Evolutionary conservation across 208 protist species (phyloP), one percentile per base, ranked within the genome.

Genomic region (Leptomonas seymouri): DNA sequence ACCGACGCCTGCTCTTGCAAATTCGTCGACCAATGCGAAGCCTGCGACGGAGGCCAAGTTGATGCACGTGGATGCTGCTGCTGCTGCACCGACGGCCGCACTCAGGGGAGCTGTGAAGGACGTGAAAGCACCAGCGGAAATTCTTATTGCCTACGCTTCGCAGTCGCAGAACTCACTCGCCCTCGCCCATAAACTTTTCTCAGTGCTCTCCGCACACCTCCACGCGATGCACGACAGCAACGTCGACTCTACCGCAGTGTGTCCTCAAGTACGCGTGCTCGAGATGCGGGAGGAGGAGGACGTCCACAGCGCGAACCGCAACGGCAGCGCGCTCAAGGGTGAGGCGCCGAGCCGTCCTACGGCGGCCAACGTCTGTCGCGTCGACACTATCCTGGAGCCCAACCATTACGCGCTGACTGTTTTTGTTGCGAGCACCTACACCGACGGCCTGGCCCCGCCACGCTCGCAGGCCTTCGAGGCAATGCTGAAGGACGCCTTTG

Each of bases 381-480:
- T 87, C 0, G 86, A 91, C 49, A 83, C 77, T 14, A 55, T 95
- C 2, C 50, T 92, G 5, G 84, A 91, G 12, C 58, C 74, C 34
- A 56, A 61, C 28, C 23, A 58, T 5, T 89, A 89, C 59, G 71
- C 57, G 0, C 61, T 90, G 14, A 73, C 86, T 50, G 72, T 97
- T 42, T 93, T 95, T 44, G 69, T 97, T 49, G 76, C 78, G 14
- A 93, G 88, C 63, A 96, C 92, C 21, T 93, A 87, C 67, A 94
- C 86, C 3, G 83, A 88, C 59, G 94, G 94, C 31, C 55, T 39
- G 12, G 81, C 94, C 2, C 85, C 92, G 41, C 84, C 82, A n/a
- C 59, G 70, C 25, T 90, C 90, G 25, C 67, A 82, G 14, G 46
- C 28, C 8, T 97, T 97, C 71, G 82, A 87, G 60, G 45, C 61